Evolutionary conservation across 257 asterid genomes (phyloP).

Genomic region (Cruciata laevipes): DNA sequence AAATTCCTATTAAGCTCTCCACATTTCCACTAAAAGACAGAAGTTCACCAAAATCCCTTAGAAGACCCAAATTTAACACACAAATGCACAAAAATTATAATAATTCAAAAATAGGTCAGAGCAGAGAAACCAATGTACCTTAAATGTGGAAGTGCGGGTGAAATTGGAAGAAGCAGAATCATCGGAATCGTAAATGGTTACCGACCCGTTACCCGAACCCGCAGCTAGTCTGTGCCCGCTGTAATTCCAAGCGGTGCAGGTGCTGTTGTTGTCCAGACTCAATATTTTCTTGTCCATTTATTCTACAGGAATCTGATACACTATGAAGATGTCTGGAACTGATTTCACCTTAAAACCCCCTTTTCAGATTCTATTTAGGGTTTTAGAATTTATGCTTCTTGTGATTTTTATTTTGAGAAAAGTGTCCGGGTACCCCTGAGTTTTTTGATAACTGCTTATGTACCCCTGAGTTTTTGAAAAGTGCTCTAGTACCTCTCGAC

Average conservation of each 20-base stretch:
- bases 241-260: slow-evolving; percentile 76
- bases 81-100: background rate
- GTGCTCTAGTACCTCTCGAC: too few relatives aligned
- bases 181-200: slow-evolving; percentile 48
- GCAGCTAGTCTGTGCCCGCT: slow-evolving; percentile 74
- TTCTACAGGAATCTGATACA: background rate
- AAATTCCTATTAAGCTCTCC: too few relatives aligned
- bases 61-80: background rate
- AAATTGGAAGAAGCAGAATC: slow-evolving; percentile 67
- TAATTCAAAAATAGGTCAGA: background rate
- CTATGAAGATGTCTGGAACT: background rate
- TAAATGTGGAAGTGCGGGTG: slow-evolving; percentile 40
- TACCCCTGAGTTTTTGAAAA: too few relatives aligned
- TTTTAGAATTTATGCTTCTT: background rate
- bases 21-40: background rate
- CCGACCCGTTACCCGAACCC: slow-evolving; percentile 50
- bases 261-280: slow-evolving; percentile 52
- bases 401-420: background rate
- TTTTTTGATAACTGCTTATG: too few relatives aligned
- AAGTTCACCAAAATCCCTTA: background rate
- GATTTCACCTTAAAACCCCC: background rate
- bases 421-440: too few relatives aligned
- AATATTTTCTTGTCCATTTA: slow-evolving; percentile 52
- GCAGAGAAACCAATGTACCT: slow-evolving; percentile 29
- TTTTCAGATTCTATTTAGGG: background rate